Conservation (phyloP, 2,329 filamentous ascomycete genomes). For the Triangularia setosa region DNA sequence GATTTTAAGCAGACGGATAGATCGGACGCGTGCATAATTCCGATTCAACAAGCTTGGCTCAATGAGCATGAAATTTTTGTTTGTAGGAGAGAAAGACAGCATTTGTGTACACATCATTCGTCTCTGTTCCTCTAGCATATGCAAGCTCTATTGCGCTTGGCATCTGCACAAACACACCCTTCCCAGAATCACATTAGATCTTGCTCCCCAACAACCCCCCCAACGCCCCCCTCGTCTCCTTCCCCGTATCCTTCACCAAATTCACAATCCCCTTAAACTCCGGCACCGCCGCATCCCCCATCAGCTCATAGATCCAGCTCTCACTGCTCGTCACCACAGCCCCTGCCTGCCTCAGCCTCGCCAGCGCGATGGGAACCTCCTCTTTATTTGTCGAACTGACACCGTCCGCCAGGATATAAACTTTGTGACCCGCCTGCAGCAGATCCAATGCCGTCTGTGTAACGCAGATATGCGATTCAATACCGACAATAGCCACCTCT, state of each 20-base stretch:
- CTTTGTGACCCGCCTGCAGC: slow-evolving; percentile 67
- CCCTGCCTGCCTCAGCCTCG: slow-evolving; percentile 69
- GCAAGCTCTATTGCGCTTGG: too few relatives aligned
- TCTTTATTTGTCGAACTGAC: slow-evolving; percentile 83
- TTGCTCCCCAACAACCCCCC: slow-evolving; percentile 55
- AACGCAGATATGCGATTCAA: slow-evolving; percentile 92
- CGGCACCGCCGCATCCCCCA: slow-evolving; percentile 72
- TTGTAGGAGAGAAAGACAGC: too few relatives aligned
- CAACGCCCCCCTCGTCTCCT: slow-evolving; percentile 66
- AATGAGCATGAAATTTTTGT: too few relatives aligned
- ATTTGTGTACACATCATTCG: too few relatives aligned
- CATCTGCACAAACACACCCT: too few relatives aligned
- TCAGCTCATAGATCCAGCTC: slow-evolving; percentile 82
- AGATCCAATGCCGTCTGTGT: slow-evolving; percentile 88
- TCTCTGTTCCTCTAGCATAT: too few relatives aligned
- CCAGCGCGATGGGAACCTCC: slow-evolving; percentile 77
- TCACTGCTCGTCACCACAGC: slow-evolving; percentile 81
- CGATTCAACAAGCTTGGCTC: too few relatives aligned
- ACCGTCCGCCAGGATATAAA: slow-evolving; percentile 85
- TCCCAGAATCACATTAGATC: too few relatives aligned
- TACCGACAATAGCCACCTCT: slow-evolving; percentile 73
- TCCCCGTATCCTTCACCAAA: slow-evolving; percentile 73
- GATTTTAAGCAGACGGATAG: too few relatives aligned
- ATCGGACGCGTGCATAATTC: too few relatives aligned
- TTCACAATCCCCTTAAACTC: slow-evolving; percentile 71